Evolutionary conservation across 805 yeast species (phyloP).

Genomic region (Ogataea nonfermentans): DNA sequence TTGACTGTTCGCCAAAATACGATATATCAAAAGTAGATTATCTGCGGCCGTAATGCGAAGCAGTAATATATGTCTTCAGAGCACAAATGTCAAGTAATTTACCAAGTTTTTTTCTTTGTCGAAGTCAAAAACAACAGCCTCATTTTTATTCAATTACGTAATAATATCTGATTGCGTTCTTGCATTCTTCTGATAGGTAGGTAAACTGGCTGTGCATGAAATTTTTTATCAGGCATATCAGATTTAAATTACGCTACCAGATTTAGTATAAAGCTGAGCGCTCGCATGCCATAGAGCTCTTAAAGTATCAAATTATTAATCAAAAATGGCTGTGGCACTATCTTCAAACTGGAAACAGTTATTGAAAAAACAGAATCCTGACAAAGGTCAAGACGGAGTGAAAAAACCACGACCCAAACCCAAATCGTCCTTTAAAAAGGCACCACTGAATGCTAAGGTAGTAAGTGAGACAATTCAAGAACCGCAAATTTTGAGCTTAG

Average conservation of each 20-base stretch:
- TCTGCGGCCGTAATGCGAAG: too few relatives aligned
- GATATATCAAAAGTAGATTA: too few relatives aligned
- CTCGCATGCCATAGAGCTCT: too few relatives aligned
- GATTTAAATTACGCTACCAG: too few relatives aligned
- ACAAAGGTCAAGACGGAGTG: not conserved
- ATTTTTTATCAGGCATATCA: not conserved
- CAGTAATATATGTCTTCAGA: not conserved
- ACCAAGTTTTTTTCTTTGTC: constrained; percentile 5
- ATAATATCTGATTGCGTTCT: not conserved
- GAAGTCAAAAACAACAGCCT: constrained; percentile 3
- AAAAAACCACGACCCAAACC: constrained; percentile 5
- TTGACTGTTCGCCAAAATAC: too few relatives aligned
- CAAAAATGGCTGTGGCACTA: constrained; percentile 9
- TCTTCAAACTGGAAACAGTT: constrained; percentile 27
- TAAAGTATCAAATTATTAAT: not conserved
- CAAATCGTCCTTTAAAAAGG: not conserved
- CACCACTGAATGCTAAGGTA: not conserved
- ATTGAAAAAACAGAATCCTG: constrained; percentile 11
- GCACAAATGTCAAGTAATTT: not conserved
- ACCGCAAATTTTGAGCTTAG: not conserved
- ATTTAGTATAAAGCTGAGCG: too few relatives aligned
- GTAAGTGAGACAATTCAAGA: not conserved
- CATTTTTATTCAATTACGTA: not conserved
- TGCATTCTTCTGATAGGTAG: too few relatives aligned
- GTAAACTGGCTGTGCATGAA: constrained; percentile 4